Percentiles rank a stretch among this genome's conserved stretches.
Conservation (phyloP, 495 filamentous ascomycete species). For the Hypomontagnella monticulosa region DNA sequence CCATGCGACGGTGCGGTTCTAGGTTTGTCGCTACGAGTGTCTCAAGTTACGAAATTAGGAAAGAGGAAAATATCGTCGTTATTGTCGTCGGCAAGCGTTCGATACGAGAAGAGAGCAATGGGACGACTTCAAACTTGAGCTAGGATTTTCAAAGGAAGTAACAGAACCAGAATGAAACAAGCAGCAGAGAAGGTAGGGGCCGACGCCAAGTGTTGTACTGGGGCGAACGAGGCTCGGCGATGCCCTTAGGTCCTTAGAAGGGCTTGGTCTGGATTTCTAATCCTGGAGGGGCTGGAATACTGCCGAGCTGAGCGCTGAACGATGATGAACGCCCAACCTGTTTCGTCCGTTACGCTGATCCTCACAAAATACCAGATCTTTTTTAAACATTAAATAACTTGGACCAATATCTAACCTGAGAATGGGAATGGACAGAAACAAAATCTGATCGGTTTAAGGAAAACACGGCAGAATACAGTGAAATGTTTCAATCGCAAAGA, state of each 20-base stretch:
- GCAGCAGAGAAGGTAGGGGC: slow-evolving; percentile 17
- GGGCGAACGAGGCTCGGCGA: slow-evolving; percentile 18
- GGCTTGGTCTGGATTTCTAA: slow-evolving; percentile 32
- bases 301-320: slow-evolving; percentile 12
- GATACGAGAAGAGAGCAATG: slow-evolving; percentile 7
- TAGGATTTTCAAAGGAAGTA: slow-evolving; percentile 26
- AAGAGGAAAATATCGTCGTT: slow-evolving; percentile 21
- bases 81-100: slow-evolving; percentile 1
- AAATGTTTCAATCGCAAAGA: slow-evolving; percentile 30
- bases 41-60: slow-evolving; percentile 16
- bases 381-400: slow-evolving; percentile 12
- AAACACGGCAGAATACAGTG: slow-evolving; percentile 10
- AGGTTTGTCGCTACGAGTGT: slow-evolving; percentile 16
- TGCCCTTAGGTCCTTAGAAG: slow-evolving; percentile 5
- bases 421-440: slow-evolving; percentile 10
- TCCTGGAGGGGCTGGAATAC: slow-evolving; percentile 17
- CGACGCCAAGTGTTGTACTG: slow-evolving; percentile 17
- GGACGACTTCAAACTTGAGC: slow-evolving; percentile 2
- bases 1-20: slow-evolving; percentile 39
- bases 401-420: slow-evolving; percentile 17
- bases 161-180: slow-evolving; percentile 32
- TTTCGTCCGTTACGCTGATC: slow-evolving; percentile 2
- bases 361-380: not conserved
- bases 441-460: slow-evolving; percentile 1
- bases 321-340: not conserved